phyloP scores from a whole-genome alignment of 2,329 filamentous ascomycete species.

The Xylaria sp. region DNA sequence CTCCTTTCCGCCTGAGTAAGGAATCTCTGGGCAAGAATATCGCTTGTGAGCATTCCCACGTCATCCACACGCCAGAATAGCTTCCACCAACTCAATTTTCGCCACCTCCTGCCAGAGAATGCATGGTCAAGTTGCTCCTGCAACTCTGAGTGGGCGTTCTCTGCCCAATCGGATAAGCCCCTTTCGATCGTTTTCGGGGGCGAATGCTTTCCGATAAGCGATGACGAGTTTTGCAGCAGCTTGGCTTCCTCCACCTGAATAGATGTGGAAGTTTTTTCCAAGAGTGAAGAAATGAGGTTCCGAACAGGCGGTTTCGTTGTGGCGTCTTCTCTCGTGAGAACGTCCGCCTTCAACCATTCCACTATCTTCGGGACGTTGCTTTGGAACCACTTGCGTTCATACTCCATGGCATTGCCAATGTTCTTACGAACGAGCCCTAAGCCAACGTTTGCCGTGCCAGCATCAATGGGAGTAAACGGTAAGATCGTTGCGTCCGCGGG shows the following conservation, averaged over 20 bases:
- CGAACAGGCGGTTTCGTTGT: conserved; percentile 61
- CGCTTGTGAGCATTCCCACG: conserved; percentile 73
- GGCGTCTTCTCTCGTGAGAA: conserved; percentile 36
- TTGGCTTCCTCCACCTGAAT: conserved; percentile 47
- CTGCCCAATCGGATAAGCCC: conserved; percentile 66
- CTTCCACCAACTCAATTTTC: conserved; percentile 85
- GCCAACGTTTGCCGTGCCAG: conserved; percentile 56
- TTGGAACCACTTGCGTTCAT: conserved; percentile 67
- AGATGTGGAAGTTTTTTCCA: conserved; percentile 48
- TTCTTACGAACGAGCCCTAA: conserved; percentile 63
- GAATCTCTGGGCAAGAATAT: conserved; percentile 72
- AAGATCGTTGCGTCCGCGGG: conserved; percentile 33
- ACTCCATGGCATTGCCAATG: conserved; percentile 63
- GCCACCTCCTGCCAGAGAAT: conserved; percentile 72
- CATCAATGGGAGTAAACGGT: conserved; percentile 56
- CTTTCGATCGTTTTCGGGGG: conserved; percentile 47
- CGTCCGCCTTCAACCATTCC: conserved; percentile 58
- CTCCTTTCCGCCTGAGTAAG: conserved; percentile 72
- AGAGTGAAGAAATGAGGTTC: conserved; percentile 60
- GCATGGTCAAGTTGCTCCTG: conserved; percentile 73
- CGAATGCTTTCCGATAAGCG: conserved; percentile 33
- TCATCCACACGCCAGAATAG: conserved; percentile 93
- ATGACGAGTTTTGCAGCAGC: conserved; percentile 33
- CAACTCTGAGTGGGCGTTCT: conserved; percentile 75
- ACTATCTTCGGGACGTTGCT: conserved; percentile 63